Conservation (phyloP, 2,329 filamentous ascomycete species). For the Nigrograna mackinnonii region DNA sequence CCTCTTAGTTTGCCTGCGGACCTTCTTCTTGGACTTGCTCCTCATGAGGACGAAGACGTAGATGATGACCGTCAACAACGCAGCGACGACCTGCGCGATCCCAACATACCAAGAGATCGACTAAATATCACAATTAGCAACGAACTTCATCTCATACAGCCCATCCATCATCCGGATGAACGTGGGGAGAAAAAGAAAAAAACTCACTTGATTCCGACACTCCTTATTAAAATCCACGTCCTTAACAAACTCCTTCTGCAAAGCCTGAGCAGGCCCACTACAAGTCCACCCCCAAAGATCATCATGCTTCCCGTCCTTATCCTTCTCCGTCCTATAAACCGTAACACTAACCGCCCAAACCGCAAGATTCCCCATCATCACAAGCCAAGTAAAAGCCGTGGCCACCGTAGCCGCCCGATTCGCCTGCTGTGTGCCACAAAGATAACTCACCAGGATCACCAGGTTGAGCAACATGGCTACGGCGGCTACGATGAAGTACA, state of each 20-base stretch:
- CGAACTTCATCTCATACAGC: neutral
- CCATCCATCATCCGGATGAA: no score
- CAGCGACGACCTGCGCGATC: conserved; percentile 33
- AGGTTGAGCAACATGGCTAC: conserved; percentile 38
- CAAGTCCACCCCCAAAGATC: conserved; percentile 50
- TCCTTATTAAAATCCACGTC: conserved; percentile 40
- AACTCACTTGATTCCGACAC: conserved; percentile 40
- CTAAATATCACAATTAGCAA: conserved; percentile 13
- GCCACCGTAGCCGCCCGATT: conserved; percentile 33
- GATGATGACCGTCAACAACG: conserved; percentile 31
- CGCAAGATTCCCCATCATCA: conserved; percentile 36
- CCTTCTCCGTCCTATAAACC: conserved; percentile 42
- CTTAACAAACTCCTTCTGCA: conserved; percentile 40
- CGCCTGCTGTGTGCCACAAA: conserved; percentile 30
- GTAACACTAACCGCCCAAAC: conserved; percentile 39
- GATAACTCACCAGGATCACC: conserved; percentile 38
- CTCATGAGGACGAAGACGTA: conserved; percentile 32
- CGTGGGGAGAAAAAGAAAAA: neutral
- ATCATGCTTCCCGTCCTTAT: conserved; percentile 34
- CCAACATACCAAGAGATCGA: conserved; percentile 39
- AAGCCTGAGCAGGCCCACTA: conserved; percentile 31
- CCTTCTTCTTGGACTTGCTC: conserved; percentile 31
- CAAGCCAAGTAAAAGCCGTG: conserved; percentile 28
- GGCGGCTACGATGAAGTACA: conserved; percentile 40
- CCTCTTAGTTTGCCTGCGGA: conserved; percentile 3